Percentiles rank a stretch among this genome's conserved stretches.
Conservation (phyloP, 495 filamentous ascomycete species). For the Friedmanniomyces endolithicus region DNA sequence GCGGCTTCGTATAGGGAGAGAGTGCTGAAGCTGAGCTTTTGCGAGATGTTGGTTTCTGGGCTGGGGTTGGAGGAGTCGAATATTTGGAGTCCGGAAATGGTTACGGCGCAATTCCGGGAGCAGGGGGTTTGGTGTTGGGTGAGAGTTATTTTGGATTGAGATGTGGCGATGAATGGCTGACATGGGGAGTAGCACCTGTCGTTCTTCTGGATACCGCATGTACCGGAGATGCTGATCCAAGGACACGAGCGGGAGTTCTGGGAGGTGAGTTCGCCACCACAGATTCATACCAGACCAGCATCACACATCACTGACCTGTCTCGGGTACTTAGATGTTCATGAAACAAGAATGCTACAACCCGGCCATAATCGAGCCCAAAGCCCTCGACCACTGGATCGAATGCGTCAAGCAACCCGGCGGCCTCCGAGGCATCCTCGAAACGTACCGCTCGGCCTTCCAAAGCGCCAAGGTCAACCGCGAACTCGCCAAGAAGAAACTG, state of each 20-base stretch:
- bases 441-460: conserved; percentile 8
- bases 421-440: conserved; percentile 8
- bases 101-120: conserved; percentile 3
- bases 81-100: conserved; percentile 8
- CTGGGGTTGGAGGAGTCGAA: conserved; percentile 10
- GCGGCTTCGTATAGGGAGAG: conserved; percentile 7
- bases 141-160: neutral
- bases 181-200: neutral
- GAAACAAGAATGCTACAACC: conserved; percentile 14
- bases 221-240: conserved; percentile 15
- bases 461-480: conserved; percentile 4
- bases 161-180: neutral
- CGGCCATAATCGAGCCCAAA: conserved; percentile 1
- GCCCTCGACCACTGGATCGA: conserved; percentile 16
- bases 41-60: conserved; percentile 13
- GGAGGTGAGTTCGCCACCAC: conserved; percentile 8
- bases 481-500: conserved; percentile 7
- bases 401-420: conserved; percentile 11
- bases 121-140: conserved; percentile 14
- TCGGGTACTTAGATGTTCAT: conserved; percentile 8
- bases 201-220: conserved; percentile 12
- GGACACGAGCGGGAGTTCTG: conserved; percentile 11
- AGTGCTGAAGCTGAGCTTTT: conserved; percentile 3
- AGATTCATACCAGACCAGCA: neutral
- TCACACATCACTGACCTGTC: too few species aligned